Base-by-base conservation (phyloP, 1,139 yeast species). In the Yamadazyma buinensis region DNA sequence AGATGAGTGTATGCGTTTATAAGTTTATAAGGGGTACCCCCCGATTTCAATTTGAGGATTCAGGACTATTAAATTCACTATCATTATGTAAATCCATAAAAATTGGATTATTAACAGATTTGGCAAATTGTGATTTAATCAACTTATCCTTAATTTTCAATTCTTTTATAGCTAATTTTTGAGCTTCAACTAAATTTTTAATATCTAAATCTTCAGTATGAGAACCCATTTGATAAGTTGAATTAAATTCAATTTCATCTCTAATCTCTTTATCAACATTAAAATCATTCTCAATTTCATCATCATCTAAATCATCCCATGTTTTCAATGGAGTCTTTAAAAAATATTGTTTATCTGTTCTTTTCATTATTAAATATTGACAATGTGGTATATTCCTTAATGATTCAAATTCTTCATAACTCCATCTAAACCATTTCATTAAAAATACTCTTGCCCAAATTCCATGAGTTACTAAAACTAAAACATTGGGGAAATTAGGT, bases 401-500 rank as follows among this genome's bases (percentile, higher is more conserved):
- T 28, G 81, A 71, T 58, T 88, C 97, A 58, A 87, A 88, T 57
- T 82, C 80, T 55, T 88, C 96, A 52, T 83, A 90, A 2, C 84
- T 73, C 96, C 97, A 88, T 37, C 95, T 66, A 54, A 80, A 88
- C 96, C 96, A 82, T 51, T 87, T 84, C 92, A 88, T 87, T 30
- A 88, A 57, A 50, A 88, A 88, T 11, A 87, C 96, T 29, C 97
- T 65, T 5, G 95, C 85, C 94, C 95, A 87, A 14, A 88, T 85
- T 7, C 97, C 97, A 55, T 88, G 97, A 2, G 95, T 83, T 24
- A 88, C 96, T 33, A 88, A 62, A 2, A 88, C 90, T 31, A 87
- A 68, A 13, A 87, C 81, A 33, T 73, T 69, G 9, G 94, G 90
- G 55, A 83, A 84, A 47, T 73, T 67, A 15, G 74, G 80, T 33